Evolutionary conservation across 768 basidiomycete species (phyloP).

Genomic region (Lyophyllum semitale): DNA sequence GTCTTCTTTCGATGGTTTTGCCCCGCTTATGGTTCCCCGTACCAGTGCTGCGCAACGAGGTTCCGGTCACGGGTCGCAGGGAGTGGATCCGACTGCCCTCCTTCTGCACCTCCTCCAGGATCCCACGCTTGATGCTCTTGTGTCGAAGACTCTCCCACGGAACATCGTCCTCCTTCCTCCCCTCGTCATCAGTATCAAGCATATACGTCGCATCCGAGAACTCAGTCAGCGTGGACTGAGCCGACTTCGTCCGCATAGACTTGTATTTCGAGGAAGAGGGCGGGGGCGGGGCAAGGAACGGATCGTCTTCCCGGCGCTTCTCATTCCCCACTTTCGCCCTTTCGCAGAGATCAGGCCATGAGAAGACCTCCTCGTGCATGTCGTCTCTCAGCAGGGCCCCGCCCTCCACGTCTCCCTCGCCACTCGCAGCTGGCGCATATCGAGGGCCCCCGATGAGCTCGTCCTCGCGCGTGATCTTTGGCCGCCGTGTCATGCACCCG

Average conservation of each 20-base stretch:
- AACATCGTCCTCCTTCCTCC: conserved; percentile 17
- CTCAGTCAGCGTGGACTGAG: conserved; percentile 12
- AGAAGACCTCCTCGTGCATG: conserved; percentile 12
- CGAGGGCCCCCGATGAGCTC: conserved; percentile 19
- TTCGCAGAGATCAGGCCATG: conserved; percentile 16
- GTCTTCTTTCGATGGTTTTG: conserved; percentile 7
- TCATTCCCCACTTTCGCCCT: background rate
- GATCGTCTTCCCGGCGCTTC: conserved; percentile 22
- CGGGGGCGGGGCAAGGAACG: conserved; percentile 24
- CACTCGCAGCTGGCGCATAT: conserved; percentile 22
- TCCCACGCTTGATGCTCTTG: conserved; percentile 53
- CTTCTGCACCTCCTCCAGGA: conserved; percentile 43
- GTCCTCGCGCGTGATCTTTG: conserved; percentile 10
- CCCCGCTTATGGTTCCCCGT: background rate
- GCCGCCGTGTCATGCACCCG: conserved; percentile 31
- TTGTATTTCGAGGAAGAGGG: conserved; percentile 8
- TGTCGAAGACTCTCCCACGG: conserved; percentile 50
- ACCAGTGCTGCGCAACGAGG: conserved; percentile 12
- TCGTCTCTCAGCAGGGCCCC: conserved; percentile 10
- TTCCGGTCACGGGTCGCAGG: conserved; percentile 24
- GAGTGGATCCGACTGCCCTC: conserved; percentile 34
- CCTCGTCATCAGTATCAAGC: conserved; percentile 21
- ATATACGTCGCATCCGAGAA: conserved; percentile 9
- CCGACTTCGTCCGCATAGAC: conserved; percentile 13
- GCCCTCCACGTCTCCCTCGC: conserved; percentile 15